phyloP scores from a whole-genome alignment of 2,329 filamentous ascomycete species.

The Xylariomycetidae sp. region DNA sequence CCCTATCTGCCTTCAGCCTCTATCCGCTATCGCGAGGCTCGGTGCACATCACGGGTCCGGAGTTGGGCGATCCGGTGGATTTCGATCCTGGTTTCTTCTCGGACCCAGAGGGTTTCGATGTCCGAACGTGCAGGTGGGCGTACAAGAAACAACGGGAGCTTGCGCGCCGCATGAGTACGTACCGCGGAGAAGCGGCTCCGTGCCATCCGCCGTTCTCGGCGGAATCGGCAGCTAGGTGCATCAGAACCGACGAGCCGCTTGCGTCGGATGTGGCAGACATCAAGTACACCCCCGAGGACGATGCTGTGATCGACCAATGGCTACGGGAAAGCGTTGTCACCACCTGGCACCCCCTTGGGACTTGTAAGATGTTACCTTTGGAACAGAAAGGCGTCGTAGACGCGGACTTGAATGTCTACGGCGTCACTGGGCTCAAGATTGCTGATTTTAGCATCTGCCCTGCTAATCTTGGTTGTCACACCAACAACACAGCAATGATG shows the following conservation, averaged over 20 bases:
- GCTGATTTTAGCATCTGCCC: neutral
- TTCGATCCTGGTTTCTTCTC: slow-evolving; percentile 53
- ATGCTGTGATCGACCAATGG: slow-evolving; percentile 1
- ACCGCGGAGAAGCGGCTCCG: slow-evolving; percentile 37
- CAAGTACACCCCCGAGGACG: slow-evolving; percentile 2
- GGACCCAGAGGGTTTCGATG: slow-evolving; percentile 41
- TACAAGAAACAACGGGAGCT: slow-evolving; percentile 61
- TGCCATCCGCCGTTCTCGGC: slow-evolving; percentile 24
- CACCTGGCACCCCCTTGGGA: slow-evolving; percentile 1
- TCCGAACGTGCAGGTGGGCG: slow-evolving; percentile 53
- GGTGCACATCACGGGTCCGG: slow-evolving; percentile 43
- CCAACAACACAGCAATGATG: neutral
- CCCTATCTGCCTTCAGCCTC: neutral
- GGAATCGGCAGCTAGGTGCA: neutral
- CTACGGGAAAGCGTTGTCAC: neutral
- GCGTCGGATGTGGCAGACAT: neutral
- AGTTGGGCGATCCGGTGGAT: slow-evolving; percentile 36
- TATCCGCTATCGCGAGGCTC: neutral
- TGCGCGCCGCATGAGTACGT: slow-evolving; percentile 46
- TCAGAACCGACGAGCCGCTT: neutral
- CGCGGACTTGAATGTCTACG: neutral
- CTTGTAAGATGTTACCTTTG: neutral
- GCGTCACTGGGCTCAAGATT: neutral
- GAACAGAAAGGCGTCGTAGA: neutral
- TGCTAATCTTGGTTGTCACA: neutral